These are phyloP conservation scores for Opeltia flavorubescens DNA, from an alignment of 495 filamentous ascomycete genomes.

Conservation along the genomic window DNA sequence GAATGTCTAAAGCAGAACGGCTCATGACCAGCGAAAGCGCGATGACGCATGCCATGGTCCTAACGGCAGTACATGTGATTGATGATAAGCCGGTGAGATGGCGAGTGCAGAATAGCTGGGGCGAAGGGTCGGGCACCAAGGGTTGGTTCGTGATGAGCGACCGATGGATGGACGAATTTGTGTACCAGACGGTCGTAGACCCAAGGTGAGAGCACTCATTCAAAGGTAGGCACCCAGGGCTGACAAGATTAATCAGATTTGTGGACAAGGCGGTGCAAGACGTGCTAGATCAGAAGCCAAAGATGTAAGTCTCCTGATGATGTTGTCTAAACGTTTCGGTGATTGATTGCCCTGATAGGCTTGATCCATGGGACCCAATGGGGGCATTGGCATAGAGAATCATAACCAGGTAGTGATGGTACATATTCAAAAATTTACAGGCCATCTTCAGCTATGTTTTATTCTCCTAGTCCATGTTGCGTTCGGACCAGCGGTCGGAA, in stretches of 20 bases:
- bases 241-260: constrained; percentile 22
- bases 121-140: constrained; percentile 45
- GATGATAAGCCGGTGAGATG: constrained; percentile 53
- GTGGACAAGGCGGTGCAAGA: constrained; percentile 50
- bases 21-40: constrained; percentile 54
- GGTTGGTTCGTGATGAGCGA: constrained; percentile 85
- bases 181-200: constrained; percentile 79
- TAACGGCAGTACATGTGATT: constrained; percentile 69
- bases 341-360: constrained; percentile 8
- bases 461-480: too few relatives aligned
- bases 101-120: constrained; percentile 82
- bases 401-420: too few relatives aligned
- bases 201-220: constrained; percentile 22
- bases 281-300: constrained; percentile 52
- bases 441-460: too few relatives aligned
- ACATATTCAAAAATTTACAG: too few relatives aligned
- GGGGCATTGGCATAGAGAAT: constrained; percentile 63
- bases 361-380: constrained; percentile 84
- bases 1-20: constrained; percentile 58
- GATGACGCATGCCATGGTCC: constrained; percentile 88
- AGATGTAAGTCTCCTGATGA: constrained; percentile 24
- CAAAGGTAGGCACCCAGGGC: too few relatives aligned
- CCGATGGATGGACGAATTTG: constrained; percentile 76
- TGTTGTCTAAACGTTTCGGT: background rate
- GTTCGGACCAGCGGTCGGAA: too few relatives aligned